Base-by-base conservation (phyloP, 805 yeast species). In the Hanseniaspora clermontiae region DNA sequence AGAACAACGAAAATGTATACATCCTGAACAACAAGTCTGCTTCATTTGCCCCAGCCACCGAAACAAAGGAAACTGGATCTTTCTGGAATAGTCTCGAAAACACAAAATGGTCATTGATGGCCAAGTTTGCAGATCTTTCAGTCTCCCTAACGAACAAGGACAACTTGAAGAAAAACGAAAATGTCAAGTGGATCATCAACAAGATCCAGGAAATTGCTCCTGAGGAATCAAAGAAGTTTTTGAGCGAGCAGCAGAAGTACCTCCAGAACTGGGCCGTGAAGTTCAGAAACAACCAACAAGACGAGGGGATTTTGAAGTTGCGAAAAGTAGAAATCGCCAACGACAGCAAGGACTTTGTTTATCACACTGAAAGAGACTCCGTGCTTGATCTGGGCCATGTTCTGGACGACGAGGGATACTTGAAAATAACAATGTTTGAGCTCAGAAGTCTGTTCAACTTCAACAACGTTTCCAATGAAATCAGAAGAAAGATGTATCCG, bases 401-500 rank as follows among this genome's bases (percentile, higher is more conserved):
- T 3, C 19, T 93, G 65, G 96, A 93, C 66, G 72, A 75, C 48
- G 70, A 79, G 36, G 98, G 98, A 0, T 71, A 89, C 55, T 74
- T 91, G 32, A 72, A 75, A 29, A 69, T 89, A 24, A 90, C 97
- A 0, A 80, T 77, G 1, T 73, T 77, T 59, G 97, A 93, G 65
- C 20, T 53, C 3, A 49, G 57, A 29, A 37, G 51, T 17, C 20
- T 53, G 12, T 17, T 40, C 9, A 53, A 42, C 36, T 53, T 42
- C 29, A 24, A 53, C 0, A 69, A 90, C 5, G 76, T 77, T 1
- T 70, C 74, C 6, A 66, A 68, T 4, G 64, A 60, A 27, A 76
- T 83, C 1, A 74, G 97, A 59, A 72, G 72, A 9, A 83, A 83
- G 55, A 96, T 87, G 0, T 93, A 98, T 97, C 74, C 83, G 19